These are phyloP conservation scores for Fusarium clavum DNA, from an alignment of 2,329 filamentous ascomycete species.

Conservation along the genomic window DNA sequence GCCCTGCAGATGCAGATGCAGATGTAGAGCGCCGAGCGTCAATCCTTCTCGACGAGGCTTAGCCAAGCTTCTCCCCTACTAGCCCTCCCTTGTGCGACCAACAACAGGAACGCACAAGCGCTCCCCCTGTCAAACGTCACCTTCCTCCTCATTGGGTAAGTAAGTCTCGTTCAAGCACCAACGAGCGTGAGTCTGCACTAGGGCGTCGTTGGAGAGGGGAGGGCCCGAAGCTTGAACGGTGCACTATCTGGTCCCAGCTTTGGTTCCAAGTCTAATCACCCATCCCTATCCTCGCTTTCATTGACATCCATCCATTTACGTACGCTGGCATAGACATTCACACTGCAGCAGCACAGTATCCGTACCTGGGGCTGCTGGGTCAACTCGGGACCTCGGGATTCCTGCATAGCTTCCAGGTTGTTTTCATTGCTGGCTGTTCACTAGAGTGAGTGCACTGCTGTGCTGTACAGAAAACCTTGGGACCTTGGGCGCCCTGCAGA, in stretches of 20 bases:
- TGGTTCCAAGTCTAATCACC: constrained; percentile 20
- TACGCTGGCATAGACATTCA: background rate
- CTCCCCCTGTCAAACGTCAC: constrained; percentile 23
- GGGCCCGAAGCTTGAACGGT: constrained; percentile 28
- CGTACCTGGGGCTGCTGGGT: background rate
- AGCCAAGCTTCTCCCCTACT: constrained; percentile 3
- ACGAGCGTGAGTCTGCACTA: constrained; percentile 16
- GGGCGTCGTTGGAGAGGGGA: constrained; percentile 26
- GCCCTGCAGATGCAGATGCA: constrained; percentile 34
- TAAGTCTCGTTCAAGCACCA: constrained; percentile 29
- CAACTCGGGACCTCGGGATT: background rate
- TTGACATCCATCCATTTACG: constrained; percentile 3
- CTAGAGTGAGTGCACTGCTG: background rate
- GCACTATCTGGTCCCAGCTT: background rate
- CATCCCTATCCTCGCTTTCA: background rate
- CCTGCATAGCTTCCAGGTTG: background rate
- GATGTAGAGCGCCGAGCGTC: constrained; percentile 23
- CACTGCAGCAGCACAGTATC: background rate
- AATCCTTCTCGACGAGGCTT: constrained; percentile 20
- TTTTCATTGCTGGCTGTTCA: background rate
- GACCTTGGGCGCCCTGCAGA: background rate
- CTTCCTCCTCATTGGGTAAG: constrained; percentile 12
- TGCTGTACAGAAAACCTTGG: background rate
- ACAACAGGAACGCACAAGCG: constrained; percentile 39
- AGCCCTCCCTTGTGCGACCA: constrained; percentile 33